phyloP scores from a whole-genome alignment of 2,329 filamentous ascomycete genomes.

The Claviceps cyperi region DNA sequence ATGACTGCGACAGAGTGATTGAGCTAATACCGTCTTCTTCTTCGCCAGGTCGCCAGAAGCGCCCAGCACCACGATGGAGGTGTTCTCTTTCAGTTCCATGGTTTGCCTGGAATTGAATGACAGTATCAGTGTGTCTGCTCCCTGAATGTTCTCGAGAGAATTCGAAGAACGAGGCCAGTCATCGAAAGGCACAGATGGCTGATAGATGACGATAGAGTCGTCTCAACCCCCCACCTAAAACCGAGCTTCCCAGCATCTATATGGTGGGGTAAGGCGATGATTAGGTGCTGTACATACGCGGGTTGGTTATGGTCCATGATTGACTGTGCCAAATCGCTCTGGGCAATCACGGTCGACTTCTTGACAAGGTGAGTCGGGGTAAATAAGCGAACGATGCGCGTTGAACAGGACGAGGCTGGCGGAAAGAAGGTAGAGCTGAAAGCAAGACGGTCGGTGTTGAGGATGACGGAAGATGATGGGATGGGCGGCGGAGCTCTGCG shows the following conservation, averaged over 20 bases:
- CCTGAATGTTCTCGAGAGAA: background rate
- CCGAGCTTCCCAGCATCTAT: constrained; percentile 4
- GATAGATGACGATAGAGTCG: constrained; percentile 1
- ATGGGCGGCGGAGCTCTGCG: constrained; percentile 2
- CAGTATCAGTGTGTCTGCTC: constrained; percentile 5
- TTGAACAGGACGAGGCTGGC: background rate
- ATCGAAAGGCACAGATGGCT: background rate
- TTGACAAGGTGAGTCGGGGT: background rate
- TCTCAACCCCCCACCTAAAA: constrained; percentile 3
- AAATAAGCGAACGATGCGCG: background rate
- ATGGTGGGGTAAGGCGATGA: constrained; percentile 5
- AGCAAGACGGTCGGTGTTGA: background rate
- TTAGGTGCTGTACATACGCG: constrained; percentile 6
- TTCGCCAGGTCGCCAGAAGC: constrained; percentile 96
- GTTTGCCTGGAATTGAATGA: constrained; percentile 35
- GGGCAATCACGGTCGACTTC: constrained; percentile 1
- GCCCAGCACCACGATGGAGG: constrained; percentile 87
- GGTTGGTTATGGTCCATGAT: constrained; percentile 8
- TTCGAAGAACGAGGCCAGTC: background rate
- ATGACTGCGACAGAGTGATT: constrained; percentile 1
- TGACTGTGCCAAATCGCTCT: constrained; percentile 6
- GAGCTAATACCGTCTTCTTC: constrained; percentile 81
- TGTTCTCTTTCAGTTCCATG: constrained; percentile 97
- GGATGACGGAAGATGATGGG: constrained; percentile 5
- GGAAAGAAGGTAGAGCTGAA: background rate